These are phyloP conservation scores for Epichloe gansuensis DNA, from an alignment of 2,329 filamentous ascomycete genomes.

Conservation along the genomic window DNA sequence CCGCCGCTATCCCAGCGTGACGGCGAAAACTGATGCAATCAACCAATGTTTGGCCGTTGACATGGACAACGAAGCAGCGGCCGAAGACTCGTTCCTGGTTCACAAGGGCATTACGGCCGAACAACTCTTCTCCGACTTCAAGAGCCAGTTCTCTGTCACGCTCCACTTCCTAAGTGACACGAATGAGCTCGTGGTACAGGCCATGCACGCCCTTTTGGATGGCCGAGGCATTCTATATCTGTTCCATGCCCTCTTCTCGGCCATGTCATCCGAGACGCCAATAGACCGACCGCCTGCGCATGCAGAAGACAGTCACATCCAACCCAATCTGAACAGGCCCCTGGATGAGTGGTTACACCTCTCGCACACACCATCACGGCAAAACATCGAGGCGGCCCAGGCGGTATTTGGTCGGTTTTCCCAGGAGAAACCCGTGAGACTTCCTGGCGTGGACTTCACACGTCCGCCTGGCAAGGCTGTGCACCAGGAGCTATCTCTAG, in stretches of 20 bases:
- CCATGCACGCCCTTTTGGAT: neutral
- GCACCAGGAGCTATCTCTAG: neutral
- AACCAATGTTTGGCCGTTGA: neutral
- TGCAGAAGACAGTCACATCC: neutral
- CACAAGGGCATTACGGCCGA: neutral
- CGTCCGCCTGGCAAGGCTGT: neutral
- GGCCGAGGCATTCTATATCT: neutral
- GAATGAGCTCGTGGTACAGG: neutral
- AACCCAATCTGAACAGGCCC: neutral
- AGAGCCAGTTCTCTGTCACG: neutral
- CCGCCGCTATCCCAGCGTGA: neutral
- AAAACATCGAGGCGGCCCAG: neutral
- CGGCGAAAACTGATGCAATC: neutral
- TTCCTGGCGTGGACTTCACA: neutral
- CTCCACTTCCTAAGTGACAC: neutral
- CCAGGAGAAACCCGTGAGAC: neutral
- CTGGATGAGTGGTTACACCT: neutral
- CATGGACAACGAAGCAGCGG: neutral
- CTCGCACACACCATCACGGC: neutral
- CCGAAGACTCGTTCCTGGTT: neutral
- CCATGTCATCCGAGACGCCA: neutral
- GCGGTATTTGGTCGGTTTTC: neutral
- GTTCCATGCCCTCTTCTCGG: neutral
- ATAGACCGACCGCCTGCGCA: too few relatives aligned
- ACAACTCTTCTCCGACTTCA: neutral